phyloP scores from a whole-genome alignment of 2,329 filamentous ascomycete genomes.

The Fusarium avenaceum region DNA sequence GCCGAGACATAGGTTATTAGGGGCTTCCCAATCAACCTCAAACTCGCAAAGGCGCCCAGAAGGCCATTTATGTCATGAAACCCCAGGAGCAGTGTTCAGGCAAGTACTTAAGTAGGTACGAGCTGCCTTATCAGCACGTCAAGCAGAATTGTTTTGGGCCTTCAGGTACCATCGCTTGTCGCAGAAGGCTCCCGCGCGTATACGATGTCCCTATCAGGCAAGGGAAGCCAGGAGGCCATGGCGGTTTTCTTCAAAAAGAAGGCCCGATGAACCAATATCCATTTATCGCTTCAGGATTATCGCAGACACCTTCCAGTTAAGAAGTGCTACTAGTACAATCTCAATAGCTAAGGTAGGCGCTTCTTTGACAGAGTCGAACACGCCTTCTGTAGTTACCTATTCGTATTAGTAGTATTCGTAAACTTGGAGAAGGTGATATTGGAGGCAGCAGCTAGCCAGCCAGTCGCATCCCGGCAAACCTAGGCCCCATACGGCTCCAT shows the following conservation, averaged over 20 bases:
- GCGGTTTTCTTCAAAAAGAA: neutral
- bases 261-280: neutral
- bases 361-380: neutral
- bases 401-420: neutral
- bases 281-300: neutral
- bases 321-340: too few relatives aligned
- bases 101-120: neutral
- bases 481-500: neutral
- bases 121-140: neutral
- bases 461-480: neutral
- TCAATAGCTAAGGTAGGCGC: too few relatives aligned
- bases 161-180: neutral
- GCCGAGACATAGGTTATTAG: neutral
- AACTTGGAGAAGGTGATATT: neutral
- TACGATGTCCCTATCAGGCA: neutral
- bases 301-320: neutral
- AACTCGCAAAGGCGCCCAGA: too few relatives aligned
- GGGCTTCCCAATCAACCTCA: neutral
- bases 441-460: neutral
- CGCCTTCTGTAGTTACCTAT: neutral
- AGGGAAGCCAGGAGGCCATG: neutral
- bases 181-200: neutral
- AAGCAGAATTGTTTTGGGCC: neutral
- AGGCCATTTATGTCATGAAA: too few relatives aligned
- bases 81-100: neutral